These are phyloP conservation scores for Dictyostelium intermedium DNA, from an alignment of 78 protist species.

Conservation along the genomic window DNA sequence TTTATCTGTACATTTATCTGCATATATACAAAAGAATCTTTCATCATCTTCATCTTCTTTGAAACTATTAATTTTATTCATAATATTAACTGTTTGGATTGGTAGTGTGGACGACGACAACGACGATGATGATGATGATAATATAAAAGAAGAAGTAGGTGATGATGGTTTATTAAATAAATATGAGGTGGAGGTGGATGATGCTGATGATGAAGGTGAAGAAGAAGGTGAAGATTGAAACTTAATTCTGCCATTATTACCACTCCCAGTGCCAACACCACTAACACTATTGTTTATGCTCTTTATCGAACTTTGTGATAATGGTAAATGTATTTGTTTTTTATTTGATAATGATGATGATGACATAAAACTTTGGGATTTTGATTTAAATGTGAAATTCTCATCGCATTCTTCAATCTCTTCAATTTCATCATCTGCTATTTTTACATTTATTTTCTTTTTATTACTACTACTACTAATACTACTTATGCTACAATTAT, in stretches of 20 bases:
- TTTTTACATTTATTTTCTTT: not conserved
- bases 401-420: not conserved
- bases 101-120: not conserved
- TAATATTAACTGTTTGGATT: not conserved
- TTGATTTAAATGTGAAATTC: not conserved
- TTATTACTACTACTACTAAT: not conserved
- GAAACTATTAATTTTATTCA: not conserved
- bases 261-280: too few relatives aligned
- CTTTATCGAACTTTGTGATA: not conserved
- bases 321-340: not conserved
- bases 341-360: not conserved
- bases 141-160: not conserved
- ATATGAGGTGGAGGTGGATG: not conserved
- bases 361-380: not conserved
- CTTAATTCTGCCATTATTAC: not conserved
- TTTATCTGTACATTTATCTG: slow-evolving; percentile 21
- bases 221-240: not conserved
- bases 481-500: not conserved
- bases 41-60: not conserved
- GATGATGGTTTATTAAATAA: not conserved
- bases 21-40: slow-evolving; percentile 8
- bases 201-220: not conserved
- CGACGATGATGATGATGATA: not conserved
- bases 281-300: not conserved
- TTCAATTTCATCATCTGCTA: not conserved